Evolutionary conservation across 2,329 filamentous ascomycete species (phyloP).

Genomic region (Onygenales sp.): DNA sequence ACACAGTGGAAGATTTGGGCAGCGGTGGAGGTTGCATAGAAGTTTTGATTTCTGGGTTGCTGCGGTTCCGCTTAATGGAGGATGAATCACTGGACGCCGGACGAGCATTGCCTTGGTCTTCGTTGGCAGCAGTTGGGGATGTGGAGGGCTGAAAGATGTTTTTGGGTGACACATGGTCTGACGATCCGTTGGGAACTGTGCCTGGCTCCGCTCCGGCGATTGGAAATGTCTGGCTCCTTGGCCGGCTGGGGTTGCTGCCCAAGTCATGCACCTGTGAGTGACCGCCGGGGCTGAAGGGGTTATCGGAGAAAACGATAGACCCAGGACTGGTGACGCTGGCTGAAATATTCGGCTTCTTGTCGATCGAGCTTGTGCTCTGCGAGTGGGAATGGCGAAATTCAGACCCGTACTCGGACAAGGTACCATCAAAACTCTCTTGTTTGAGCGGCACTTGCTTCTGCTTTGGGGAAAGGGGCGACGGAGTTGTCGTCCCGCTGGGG

Average conservation of each 20-base stretch:
- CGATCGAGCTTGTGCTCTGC: conserved; percentile 57
- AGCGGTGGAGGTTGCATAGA: conserved; percentile 31
- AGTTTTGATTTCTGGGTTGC: conserved; percentile 35
- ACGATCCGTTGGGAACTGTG: conserved; percentile 42
- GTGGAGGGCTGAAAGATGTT: conserved; percentile 32
- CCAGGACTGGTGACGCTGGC: conserved; percentile 60
- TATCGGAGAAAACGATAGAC: conserved; percentile 70
- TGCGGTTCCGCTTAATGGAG: conserved; percentile 35
- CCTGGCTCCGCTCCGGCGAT: conserved; percentile 46
- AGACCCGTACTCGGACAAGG: conserved; percentile 47
- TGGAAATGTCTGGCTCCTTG: conserved; percentile 82
- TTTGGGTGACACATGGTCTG: conserved; percentile 49
- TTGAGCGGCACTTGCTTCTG: conserved; percentile 59
- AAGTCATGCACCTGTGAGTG: conserved; percentile 38
- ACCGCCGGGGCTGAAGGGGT: conserved; percentile 52
- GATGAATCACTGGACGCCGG: conserved; percentile 19
- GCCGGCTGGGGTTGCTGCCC: conserved; percentile 55
- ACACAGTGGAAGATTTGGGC: conserved; percentile 29
- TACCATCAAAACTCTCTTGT: conserved; percentile 46
- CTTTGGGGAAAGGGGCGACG: conserved; percentile 60
- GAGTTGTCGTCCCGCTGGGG: conserved; percentile 54
- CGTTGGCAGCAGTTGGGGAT: conserved; percentile 42
- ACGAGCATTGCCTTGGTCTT: conserved; percentile 23
- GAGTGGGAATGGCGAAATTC: conserved; percentile 55
- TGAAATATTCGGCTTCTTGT: conserved; percentile 59